Percentiles rank a stretch among this genome's conserved stretches.
Evolutionary conservation across 1,284 basidiomycete genomes (phyloP).

Genomic region (Puccinia brachypodii): DNA sequence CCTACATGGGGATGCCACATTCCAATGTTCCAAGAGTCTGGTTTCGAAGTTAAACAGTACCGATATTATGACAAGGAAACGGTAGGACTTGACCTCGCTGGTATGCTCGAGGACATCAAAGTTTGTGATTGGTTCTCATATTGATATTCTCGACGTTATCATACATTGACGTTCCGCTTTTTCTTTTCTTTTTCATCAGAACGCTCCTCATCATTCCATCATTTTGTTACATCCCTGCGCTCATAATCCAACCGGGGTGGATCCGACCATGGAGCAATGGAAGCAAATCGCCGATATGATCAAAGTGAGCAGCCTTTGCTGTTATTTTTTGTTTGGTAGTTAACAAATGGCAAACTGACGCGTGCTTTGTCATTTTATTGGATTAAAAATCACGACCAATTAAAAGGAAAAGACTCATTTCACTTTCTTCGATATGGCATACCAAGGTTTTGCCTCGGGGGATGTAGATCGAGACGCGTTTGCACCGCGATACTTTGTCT

Average conservation of each 20-base stretch:
- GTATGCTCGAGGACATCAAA: too few relatives aligned
- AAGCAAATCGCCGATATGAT: slow-evolving; percentile 70
- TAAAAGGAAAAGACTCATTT: slow-evolving; percentile 84
- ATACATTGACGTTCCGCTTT: too few relatives aligned
- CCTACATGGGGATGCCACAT: slow-evolving; percentile 96
- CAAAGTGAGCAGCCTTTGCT: too few relatives aligned
- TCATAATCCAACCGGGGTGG: slow-evolving; percentile 93
- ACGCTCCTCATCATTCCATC: slow-evolving; percentile 73
- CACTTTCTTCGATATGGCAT: slow-evolving; percentile 92
- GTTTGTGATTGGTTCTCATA: too few relatives aligned
- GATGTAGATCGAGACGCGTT: slow-evolving; percentile 84
- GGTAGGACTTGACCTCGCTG: slow-evolving; percentile 82
- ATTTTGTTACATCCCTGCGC: slow-evolving; percentile 91
- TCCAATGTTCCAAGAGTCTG: slow-evolving; percentile 80
- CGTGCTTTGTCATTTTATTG: too few relatives aligned
- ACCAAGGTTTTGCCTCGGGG: slow-evolving; percentile 87
- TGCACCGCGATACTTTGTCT: slow-evolving; percentile 86
- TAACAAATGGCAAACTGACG: too few relatives aligned
- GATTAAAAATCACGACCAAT: too few relatives aligned
- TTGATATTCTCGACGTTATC: too few relatives aligned
- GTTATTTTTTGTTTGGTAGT: too few relatives aligned
- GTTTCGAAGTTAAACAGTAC: slow-evolving; percentile 76
- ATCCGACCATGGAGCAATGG: slow-evolving; percentile 90
- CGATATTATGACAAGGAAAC: slow-evolving; percentile 88
- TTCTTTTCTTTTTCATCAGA: too few relatives aligned